Conservation (phyloP, 2,329 filamentous ascomycete species). For the Phaeoacremonium minimum region DNA sequence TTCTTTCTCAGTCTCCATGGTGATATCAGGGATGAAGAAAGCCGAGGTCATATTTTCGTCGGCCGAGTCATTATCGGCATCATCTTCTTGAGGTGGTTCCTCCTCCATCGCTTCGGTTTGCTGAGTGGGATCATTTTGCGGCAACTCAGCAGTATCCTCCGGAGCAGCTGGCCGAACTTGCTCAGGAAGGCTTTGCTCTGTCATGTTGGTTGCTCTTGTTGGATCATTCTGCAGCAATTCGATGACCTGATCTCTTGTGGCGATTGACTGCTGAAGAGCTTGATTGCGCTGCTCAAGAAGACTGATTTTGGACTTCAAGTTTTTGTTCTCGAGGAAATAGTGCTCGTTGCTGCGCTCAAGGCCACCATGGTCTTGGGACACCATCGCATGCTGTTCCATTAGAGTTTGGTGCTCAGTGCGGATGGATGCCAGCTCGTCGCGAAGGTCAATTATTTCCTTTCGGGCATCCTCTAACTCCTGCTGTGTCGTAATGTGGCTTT, state of each 20-base stretch:
- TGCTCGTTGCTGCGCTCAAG: constrained; percentile 51
- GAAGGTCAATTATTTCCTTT: constrained; percentile 38
- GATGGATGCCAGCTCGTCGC: constrained; percentile 45
- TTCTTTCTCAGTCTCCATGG: constrained; percentile 38
- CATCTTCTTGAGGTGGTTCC: constrained; percentile 19
- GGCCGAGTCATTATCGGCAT: constrained; percentile 20
- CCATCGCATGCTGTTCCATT: constrained; percentile 35
- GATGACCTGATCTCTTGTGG: constrained; percentile 17
- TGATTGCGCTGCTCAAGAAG: constrained; percentile 18
- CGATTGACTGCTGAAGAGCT: constrained; percentile 19
- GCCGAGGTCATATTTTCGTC: constrained; percentile 56
- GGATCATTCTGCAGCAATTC: constrained; percentile 17
- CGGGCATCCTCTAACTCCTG: constrained; percentile 30
- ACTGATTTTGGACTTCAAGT: constrained; percentile 23
- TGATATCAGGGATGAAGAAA: constrained; percentile 56
- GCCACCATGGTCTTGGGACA: constrained; percentile 47
- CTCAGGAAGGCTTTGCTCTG: constrained; percentile 12
- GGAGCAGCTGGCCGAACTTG: constrained; percentile 16
- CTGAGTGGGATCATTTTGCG: constrained; percentile 16
- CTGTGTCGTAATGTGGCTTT: constrained; percentile 13
- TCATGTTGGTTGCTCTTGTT: too few species aligned
- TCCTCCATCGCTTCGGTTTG: constrained; percentile 16
- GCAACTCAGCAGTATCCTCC: constrained; percentile 15
- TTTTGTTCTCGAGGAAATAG: constrained; percentile 50
- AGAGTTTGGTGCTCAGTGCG: constrained; percentile 22